A percentile compares a stretch with the other conserved stretches of the same genome.
These are phyloP conservation scores for Symbiodinium pilosum DNA, from an alignment of 73 alveolate species.

Conservation along the genomic window DNA sequence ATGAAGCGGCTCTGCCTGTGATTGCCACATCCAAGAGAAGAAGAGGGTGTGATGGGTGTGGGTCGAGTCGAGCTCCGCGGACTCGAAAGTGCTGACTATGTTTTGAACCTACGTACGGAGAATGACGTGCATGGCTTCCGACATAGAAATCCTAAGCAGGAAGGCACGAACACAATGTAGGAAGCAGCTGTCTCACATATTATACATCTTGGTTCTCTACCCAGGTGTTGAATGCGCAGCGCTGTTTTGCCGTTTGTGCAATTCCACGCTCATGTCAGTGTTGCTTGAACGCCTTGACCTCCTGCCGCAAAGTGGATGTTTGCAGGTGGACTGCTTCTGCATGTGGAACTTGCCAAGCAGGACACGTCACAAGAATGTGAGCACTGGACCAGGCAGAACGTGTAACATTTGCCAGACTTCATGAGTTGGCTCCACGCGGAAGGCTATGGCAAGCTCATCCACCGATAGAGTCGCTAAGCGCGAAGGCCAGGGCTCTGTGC, in stretches of 20 bases:
- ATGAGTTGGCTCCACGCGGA: not conserved
- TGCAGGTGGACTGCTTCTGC: not conserved
- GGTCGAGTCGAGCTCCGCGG: too few species aligned
- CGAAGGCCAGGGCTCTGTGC: conserved; percentile 1
- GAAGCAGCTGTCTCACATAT: not conserved
- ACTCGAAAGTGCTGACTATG: too few species aligned
- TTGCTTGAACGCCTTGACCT: not conserved
- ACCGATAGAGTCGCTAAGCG: conserved; percentile 18
- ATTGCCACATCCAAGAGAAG: not conserved
- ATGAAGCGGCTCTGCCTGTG: not conserved
- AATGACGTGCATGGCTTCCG: too few species aligned
- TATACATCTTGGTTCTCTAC: not conserved
- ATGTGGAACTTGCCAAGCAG: not conserved
- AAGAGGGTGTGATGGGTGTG: not conserved
- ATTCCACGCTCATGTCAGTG: too few species aligned
- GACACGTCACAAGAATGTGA: not conserved
- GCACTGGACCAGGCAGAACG: not conserved
- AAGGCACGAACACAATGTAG: too few species aligned
- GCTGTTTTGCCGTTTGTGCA: not conserved
- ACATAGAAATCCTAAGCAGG: too few species aligned
- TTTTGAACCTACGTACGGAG: too few species aligned
- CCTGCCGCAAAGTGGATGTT: not conserved
- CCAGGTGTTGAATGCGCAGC: conserved; percentile 16
- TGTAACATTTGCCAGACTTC: not conserved
- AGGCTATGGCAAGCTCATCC: conserved; percentile 83